Conservation (phyloP, 352 stramenopile species). For the Phytophthora niederhauseri region DNA sequence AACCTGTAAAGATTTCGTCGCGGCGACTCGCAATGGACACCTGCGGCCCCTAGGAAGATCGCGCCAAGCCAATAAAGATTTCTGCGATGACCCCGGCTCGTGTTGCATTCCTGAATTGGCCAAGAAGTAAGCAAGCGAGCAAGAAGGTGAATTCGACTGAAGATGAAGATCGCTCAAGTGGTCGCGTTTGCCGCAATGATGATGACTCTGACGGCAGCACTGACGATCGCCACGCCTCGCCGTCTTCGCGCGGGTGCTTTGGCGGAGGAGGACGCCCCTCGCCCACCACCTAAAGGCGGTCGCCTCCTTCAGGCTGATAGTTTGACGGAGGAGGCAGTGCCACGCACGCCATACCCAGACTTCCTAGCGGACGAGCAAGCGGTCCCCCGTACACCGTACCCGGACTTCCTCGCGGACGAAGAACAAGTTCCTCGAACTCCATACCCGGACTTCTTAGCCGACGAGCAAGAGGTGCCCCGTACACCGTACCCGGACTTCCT, state of each 20-base stretch:
- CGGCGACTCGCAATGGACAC: not conserved
- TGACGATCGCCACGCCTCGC: not conserved
- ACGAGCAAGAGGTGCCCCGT: too few species aligned
- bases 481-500: too few species aligned
- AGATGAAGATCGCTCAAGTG: conserved; percentile 22
- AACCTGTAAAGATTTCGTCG: conserved; percentile 1
- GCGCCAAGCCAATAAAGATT: conserved; percentile 25
- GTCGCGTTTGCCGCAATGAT: not conserved
- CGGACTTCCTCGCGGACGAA: too few species aligned
- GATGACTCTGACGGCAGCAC: not conserved
- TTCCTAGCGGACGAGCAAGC: not conserved
- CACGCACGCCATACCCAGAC: not conserved
- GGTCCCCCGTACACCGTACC: too few species aligned
- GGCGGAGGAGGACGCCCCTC: not conserved
- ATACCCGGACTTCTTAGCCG: too few species aligned
- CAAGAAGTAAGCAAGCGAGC: not conserved
- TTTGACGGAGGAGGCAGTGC: not conserved
- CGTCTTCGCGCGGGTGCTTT: too few species aligned
- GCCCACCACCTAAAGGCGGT: not conserved
- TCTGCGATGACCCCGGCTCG: conserved; percentile 2
- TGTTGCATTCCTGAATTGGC: conserved; percentile 1
- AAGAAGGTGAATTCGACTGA: not conserved
- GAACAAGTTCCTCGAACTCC: too few species aligned
- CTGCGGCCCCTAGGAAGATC: conserved; percentile 3
- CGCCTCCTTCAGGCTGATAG: not conserved